Percentiles rank a stretch among this genome's conserved stretches.
Evolutionary conservation across 495 filamentous ascomycete species (phyloP).

Genomic region (Hypoxylon trugodes): DNA sequence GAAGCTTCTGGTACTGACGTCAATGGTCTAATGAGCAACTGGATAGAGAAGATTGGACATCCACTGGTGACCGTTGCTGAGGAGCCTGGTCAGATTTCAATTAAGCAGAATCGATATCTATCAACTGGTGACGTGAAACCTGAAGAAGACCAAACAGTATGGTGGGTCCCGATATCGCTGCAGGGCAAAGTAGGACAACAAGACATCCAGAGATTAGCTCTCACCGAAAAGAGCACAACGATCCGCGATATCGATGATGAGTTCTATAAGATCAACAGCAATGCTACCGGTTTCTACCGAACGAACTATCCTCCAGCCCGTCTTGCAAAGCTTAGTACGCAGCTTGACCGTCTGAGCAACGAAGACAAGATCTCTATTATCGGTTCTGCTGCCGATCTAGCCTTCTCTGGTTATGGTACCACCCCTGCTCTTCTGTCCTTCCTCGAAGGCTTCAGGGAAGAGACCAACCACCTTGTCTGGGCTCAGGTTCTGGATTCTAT

Average conservation of each 20-base stretch:
- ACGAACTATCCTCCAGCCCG: slow-evolving; percentile 87
- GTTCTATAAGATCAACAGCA: slow-evolving; percentile 92
- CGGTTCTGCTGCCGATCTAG: slow-evolving; percentile 90
- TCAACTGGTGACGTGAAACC: slow-evolving; percentile 85
- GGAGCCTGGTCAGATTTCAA: slow-evolving; percentile 77
- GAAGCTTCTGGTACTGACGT: slow-evolving; percentile 91
- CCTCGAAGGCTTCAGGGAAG: slow-evolving; percentile 79
- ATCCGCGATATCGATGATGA: slow-evolving; percentile 75
- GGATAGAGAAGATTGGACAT: slow-evolving; percentile 95
- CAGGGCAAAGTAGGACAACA: slow-evolving; percentile 65
- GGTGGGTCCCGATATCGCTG: slow-evolving; percentile 93
- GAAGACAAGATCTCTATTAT: slow-evolving; percentile 92
- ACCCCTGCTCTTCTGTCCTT: slow-evolving; percentile 83
- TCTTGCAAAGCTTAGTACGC: slow-evolving; percentile 78
- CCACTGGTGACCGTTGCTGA: slow-evolving; percentile 88
- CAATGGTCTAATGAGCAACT: slow-evolving; percentile 84
- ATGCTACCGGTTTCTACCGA: slow-evolving; percentile 90
- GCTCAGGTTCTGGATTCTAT: slow-evolving; percentile 78
- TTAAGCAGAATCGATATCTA: slow-evolving; percentile 88
- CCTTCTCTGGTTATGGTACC: slow-evolving; percentile 82
- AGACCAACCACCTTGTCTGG: slow-evolving; percentile 89
- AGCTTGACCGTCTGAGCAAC: slow-evolving; percentile 73
- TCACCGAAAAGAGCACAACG: slow-evolving; percentile 79
- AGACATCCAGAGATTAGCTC: slow-evolving; percentile 60
- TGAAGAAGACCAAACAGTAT: slow-evolving; percentile 87